These are phyloP conservation scores for Penicillium angulare DNA, from an alignment of 495 filamentous ascomycete species.

Conservation along the genomic window DNA sequence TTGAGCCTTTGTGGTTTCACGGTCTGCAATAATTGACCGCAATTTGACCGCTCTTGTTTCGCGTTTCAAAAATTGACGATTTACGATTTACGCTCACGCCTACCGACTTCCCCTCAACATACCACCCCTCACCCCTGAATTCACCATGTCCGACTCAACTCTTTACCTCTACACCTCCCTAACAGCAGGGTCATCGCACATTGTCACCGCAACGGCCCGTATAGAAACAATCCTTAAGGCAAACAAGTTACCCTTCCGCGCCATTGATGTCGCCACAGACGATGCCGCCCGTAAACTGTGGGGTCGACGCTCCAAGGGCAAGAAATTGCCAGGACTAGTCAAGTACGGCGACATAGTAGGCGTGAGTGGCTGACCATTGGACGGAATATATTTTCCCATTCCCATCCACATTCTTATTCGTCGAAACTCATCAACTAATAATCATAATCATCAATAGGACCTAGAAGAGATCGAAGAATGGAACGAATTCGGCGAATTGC, in stretches of 20 bases:
- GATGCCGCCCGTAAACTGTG: constrained; percentile 88
- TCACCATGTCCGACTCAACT: constrained; percentile 60
- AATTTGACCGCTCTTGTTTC: neutral
- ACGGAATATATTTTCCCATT: too few species aligned
- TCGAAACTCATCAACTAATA: too few species aligned
- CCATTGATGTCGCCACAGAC: constrained; percentile 88
- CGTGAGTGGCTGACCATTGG: constrained; percentile 52
- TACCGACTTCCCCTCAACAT: neutral
- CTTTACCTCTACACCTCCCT: constrained; percentile 94
- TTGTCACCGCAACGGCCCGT: constrained; percentile 92
- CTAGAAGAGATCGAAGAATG: constrained; percentile 94
- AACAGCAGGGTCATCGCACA: constrained; percentile 95
- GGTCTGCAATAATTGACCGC: neutral
- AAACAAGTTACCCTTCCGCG: constrained; percentile 89
- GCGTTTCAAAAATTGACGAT: too few species aligned
- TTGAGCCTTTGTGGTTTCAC: too few species aligned
- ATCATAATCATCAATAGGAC: constrained; percentile 61
- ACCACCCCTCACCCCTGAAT: neutral
- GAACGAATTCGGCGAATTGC: constrained; percentile 97
- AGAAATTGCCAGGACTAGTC: constrained; percentile 85
- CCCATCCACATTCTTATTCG: too few species aligned
- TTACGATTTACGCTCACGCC: neutral
- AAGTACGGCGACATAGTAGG: constrained; percentile 84
- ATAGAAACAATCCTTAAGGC: constrained; percentile 95
- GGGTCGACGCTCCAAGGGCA: constrained; percentile 73